A percentile compares a stretch with the other conserved stretches of the same genome.
Evolutionary conservation across 1,284 basidiomycete genomes (phyloP).

Genomic region (Phlebopus sp.): DNA sequence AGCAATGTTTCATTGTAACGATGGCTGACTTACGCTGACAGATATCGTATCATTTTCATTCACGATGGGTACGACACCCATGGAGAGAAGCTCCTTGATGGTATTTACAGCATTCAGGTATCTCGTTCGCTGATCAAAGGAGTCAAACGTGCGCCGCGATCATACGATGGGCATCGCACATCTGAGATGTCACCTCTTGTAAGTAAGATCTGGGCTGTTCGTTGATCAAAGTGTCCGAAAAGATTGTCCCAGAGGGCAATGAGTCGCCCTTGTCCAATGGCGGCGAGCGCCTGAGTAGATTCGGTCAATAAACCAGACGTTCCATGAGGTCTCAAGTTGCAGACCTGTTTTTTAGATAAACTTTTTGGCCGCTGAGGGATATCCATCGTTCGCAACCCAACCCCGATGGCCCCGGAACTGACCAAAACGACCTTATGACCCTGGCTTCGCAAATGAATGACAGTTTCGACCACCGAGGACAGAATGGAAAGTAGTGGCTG

Average conservation of each 20-base stretch:
- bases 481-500: slow-evolving; percentile 89
- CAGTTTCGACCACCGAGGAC: slow-evolving; percentile 90
- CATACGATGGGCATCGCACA: slow-evolving; percentile 46
- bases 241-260: slow-evolving; percentile 98
- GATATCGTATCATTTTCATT: slow-evolving; percentile 98
- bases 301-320: slow-evolving; percentile 6
- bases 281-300: slow-evolving; percentile 77
- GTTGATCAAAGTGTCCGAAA: slow-evolving; percentile 90
- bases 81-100: slow-evolving; percentile 80
- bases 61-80: slow-evolving; percentile 93
- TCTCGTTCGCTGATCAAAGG: slow-evolving; percentile 67
- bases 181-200: slow-evolving; percentile 97
- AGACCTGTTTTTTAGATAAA: slow-evolving; percentile 86
- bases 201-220: slow-evolving; percentile 92
- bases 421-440: slow-evolving; percentile 96
- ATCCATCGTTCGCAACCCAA: slow-evolving; percentile 91
- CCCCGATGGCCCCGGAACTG: slow-evolving; percentile 94
- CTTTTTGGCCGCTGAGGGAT: slow-evolving; percentile 79
- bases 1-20: neutral
- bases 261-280: slow-evolving; percentile 93
- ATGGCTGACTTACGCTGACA: slow-evolving; percentile 69
- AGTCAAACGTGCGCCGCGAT: slow-evolving; percentile 1
- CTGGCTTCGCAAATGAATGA: slow-evolving; percentile 69
- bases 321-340: slow-evolving; percentile 6
- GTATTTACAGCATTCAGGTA: slow-evolving; percentile 96